phyloP scores from a whole-genome alignment of 192 early-diverging fungal genomes.

The Backusella tarrabulga region DNA sequence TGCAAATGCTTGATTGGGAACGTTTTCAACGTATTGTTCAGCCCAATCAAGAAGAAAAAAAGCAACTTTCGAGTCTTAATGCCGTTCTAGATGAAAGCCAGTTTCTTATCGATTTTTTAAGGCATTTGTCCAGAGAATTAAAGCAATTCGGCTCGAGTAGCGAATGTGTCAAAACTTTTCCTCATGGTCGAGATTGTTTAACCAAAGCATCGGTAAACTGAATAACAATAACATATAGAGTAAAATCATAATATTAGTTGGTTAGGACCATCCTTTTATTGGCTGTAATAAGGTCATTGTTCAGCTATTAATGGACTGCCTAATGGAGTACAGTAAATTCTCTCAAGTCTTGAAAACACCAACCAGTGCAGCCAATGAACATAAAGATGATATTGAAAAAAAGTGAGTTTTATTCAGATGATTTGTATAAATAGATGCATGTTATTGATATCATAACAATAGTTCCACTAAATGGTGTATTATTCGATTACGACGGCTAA shows the following conservation, averaged over 20 bases:
- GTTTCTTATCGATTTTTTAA: slow-evolving; percentile 7
- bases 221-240: neutral
- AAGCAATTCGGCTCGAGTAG: neutral
- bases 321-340: slow-evolving; percentile 7
- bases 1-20: slow-evolving; percentile 10
- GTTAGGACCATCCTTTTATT: slow-evolving; percentile 7
- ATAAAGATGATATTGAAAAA: neutral
- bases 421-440: too few species aligned
- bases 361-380: neutral
- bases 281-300: neutral
- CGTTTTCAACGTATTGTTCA: neutral
- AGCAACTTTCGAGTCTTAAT: neutral
- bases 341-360: neutral
- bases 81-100: neutral
- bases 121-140: neutral
- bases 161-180: neutral
- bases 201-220: slow-evolving; percentile 5
- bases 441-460: neutral
- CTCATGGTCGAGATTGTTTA: neutral
- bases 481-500: neutral
- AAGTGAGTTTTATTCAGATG: neutral
- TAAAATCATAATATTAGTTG: neutral
- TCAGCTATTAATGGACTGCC: neutral
- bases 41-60: neutral
- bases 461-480: slow-evolving; percentile 9